Evolutionary conservation across 208 protist genomes (phyloP).

Genomic region (Tritrichomonas musculus): DNA sequence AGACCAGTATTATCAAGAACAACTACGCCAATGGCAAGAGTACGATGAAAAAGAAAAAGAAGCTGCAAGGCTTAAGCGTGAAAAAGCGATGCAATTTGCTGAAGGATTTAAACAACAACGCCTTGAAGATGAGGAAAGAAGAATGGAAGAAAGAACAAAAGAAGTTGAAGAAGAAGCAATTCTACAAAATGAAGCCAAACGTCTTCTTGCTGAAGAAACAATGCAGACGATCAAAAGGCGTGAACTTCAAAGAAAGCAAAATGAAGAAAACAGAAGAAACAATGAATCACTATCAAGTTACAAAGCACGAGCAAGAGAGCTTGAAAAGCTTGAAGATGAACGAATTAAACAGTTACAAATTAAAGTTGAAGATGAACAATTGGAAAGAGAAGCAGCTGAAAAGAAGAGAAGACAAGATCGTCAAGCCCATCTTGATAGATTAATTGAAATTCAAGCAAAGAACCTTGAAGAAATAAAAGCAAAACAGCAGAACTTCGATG

Average conservation of each 20-base stretch:
- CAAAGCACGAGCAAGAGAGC: not conserved
- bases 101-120: not conserved
- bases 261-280: not conserved
- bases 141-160: not conserved
- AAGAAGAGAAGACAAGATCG: not conserved
- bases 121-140: not conserved
- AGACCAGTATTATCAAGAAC: not conserved
- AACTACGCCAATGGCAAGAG: not conserved
- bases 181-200: not conserved
- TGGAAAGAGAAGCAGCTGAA: not conserved
- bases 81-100: not conserved
- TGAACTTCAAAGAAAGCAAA: not conserved
- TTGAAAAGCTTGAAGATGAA: not conserved
- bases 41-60: not conserved
- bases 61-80: not conserved
- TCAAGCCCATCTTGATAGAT: not conserved
- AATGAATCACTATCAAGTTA: not conserved
- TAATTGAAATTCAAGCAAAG: not conserved
- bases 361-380: not conserved
- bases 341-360: not conserved
- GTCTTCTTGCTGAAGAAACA: not conserved
- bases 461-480: not conserved
- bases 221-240: not conserved
- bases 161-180: not conserved
- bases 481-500: not conserved